These are phyloP conservation scores for Fraxinus greggii DNA, from an alignment of 305 asterid genomes.

Conservation along the genomic window DNA sequence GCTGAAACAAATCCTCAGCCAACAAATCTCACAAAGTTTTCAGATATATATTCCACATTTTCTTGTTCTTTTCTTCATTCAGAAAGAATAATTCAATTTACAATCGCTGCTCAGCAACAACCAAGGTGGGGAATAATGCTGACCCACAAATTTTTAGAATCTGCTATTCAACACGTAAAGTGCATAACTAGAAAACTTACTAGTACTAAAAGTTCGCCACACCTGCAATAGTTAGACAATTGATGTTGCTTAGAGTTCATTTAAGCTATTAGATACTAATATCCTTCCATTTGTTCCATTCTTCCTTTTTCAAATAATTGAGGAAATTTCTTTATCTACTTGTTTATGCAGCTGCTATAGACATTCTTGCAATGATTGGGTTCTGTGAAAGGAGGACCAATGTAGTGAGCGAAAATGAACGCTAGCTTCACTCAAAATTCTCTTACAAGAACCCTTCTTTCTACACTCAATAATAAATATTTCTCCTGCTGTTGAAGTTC, in stretches of 20 bases:
- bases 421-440: background rate
- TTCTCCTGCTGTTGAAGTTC: background rate
- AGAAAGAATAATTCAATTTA: background rate
- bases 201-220: background rate
- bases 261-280: background rate
- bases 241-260: background rate
- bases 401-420: background rate
- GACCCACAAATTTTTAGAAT: background rate
- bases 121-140: background rate
- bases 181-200: background rate
- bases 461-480: background rate
- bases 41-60: background rate
- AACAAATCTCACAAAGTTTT: background rate
- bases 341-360: constrained; percentile 65
- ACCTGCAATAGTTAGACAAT: background rate
- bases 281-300: background rate
- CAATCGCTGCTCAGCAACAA: background rate
- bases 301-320: background rate
- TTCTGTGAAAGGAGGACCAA: constrained; percentile 47
- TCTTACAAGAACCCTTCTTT: background rate
- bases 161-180: background rate
- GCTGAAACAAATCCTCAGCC: background rate
- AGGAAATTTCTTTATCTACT: background rate
- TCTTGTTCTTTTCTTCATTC: background rate
- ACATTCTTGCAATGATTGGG: constrained; percentile 60